phyloP scores from a whole-genome alignment of 768 basidiomycete species.

The Tephrocybe sp. region DNA sequence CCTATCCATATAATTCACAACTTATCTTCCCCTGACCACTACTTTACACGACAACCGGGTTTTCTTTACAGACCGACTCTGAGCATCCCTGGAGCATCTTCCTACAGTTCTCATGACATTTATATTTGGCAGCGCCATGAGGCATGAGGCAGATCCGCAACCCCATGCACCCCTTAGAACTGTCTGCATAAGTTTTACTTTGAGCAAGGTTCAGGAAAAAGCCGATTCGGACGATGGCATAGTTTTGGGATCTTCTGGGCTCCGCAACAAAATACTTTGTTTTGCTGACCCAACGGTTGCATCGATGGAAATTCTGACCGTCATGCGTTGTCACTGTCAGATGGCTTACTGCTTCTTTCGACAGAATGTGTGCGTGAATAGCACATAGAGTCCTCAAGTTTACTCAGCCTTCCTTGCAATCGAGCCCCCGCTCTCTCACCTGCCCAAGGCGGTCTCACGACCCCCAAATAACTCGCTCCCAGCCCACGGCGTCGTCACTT shows the following conservation, averaged over 20 bases:
- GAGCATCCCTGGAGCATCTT: background rate
- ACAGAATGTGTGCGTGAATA: background rate
- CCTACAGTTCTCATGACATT: too few species aligned
- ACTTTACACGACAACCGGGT: background rate
- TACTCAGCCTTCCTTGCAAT: background rate
- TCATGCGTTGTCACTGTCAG: too few species aligned
- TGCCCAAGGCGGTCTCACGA: background rate
- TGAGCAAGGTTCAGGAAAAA: too few species aligned
- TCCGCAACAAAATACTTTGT: too few species aligned
- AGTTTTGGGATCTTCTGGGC: too few species aligned
- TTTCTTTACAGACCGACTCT: background rate
- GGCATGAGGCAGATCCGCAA: constrained; percentile 1
- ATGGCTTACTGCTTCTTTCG: too few species aligned
- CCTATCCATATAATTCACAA: constrained; percentile 1
- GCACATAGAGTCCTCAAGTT: background rate
- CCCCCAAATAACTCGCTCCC: background rate
- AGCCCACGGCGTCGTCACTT: too few species aligned
- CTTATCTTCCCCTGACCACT: constrained; percentile 4
- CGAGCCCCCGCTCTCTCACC: background rate
- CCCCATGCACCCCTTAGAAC: background rate
- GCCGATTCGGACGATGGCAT: too few species aligned
- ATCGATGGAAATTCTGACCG: background rate
- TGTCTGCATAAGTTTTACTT: background rate
- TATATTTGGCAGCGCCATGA: background rate
- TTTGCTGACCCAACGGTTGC: background rate